A percentile compares a stretch with the other conserved stretches of the same genome.
phyloP scores from a whole-genome alignment of 1,284 basidiomycete species.

The Heterobasidion occidentale region DNA sequence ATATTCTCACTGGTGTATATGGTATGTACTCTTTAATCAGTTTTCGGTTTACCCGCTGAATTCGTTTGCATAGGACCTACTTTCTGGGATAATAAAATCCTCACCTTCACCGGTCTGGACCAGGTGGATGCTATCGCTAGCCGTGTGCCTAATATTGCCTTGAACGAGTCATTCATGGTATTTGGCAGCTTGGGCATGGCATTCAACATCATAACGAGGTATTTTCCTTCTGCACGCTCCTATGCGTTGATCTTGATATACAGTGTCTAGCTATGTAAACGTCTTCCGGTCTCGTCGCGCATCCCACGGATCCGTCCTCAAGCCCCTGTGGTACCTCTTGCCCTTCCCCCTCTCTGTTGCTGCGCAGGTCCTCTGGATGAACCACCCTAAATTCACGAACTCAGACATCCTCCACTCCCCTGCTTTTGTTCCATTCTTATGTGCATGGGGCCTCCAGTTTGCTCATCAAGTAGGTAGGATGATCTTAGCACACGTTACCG shows the following conservation, averaged over 20 bases:
- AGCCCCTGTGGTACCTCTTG: constrained; percentile 69
- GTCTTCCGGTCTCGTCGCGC: constrained; percentile 48
- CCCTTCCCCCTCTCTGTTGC: constrained; percentile 71
- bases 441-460: constrained; percentile 85
- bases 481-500: constrained; percentile 91
- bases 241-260: not conserved
- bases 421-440: constrained; percentile 81
- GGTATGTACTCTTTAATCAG: constrained; percentile 30
- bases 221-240: constrained; percentile 6
- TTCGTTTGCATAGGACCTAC: constrained; percentile 43
- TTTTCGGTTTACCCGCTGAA: not conserved
- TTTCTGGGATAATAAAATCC: constrained; percentile 79
- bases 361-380: constrained; percentile 78
- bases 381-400: constrained; percentile 49
- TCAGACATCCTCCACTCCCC: constrained; percentile 54
- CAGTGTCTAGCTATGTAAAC: constrained; percentile 56
- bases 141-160: constrained; percentile 55
- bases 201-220: constrained; percentile 79
- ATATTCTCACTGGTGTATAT: constrained; percentile 67
- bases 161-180: constrained; percentile 87
- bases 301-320: constrained; percentile 28
- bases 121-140: constrained; percentile 38
- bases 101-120: constrained; percentile 54
- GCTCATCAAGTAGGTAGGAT: constrained; percentile 86
- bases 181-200: constrained; percentile 71